These are phyloP conservation scores for Exutisphaerella laricina DNA, from an alignment of 2,329 filamentous ascomycete species.

Conservation along the genomic window DNA sequence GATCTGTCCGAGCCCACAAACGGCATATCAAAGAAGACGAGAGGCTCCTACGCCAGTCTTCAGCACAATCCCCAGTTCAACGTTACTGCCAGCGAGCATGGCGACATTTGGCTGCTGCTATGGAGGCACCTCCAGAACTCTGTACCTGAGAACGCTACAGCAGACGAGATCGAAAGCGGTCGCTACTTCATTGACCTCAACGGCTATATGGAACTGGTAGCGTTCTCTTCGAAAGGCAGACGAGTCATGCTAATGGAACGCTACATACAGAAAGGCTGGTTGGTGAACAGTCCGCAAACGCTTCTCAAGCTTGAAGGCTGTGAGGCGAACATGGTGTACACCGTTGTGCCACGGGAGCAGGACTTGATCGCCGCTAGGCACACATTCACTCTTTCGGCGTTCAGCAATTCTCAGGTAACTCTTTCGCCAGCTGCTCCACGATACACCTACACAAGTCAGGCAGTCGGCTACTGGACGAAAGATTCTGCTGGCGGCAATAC, in stretches of 20 bases:
- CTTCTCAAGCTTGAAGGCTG: slow-evolving; percentile 69
- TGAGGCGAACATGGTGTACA: slow-evolving; percentile 48
- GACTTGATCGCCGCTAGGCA: slow-evolving; percentile 67
- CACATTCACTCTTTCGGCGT: slow-evolving; percentile 80
- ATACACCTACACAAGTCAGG: slow-evolving; percentile 55
- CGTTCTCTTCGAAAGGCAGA: slow-evolving; percentile 66
- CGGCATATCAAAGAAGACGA: slow-evolving; percentile 23
- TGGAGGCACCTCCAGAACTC: slow-evolving; percentile 66
- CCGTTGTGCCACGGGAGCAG: slow-evolving; percentile 70
- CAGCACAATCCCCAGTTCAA: slow-evolving; percentile 59
- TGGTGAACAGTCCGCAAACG: slow-evolving; percentile 89
- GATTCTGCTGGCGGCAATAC: slow-evolving; percentile 81
- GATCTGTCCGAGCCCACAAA: slow-evolving; percentile 42
- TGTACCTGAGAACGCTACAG: slow-evolving; percentile 23
- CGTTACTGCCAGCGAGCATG: slow-evolving; percentile 49
- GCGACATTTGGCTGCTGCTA: slow-evolving; percentile 74
- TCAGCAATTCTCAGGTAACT: slow-evolving; percentile 60
- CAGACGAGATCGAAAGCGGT: slow-evolving; percentile 40
- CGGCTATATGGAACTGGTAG: slow-evolving; percentile 82
- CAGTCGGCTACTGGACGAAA: slow-evolving; percentile 63
- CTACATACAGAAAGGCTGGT: slow-evolving; percentile 69
- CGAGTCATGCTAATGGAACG: slow-evolving; percentile 70
- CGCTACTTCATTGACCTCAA: slow-evolving; percentile 37
- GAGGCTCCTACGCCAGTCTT: slow-evolving; percentile 67
- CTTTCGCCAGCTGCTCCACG: slow-evolving; percentile 58